Percentiles rank a stretch among this genome's conserved stretches.
These are phyloP conservation scores for Apiospora kogelbergensis DNA, from an alignment of 2,329 filamentous ascomycete species.

Conservation along the genomic window DNA sequence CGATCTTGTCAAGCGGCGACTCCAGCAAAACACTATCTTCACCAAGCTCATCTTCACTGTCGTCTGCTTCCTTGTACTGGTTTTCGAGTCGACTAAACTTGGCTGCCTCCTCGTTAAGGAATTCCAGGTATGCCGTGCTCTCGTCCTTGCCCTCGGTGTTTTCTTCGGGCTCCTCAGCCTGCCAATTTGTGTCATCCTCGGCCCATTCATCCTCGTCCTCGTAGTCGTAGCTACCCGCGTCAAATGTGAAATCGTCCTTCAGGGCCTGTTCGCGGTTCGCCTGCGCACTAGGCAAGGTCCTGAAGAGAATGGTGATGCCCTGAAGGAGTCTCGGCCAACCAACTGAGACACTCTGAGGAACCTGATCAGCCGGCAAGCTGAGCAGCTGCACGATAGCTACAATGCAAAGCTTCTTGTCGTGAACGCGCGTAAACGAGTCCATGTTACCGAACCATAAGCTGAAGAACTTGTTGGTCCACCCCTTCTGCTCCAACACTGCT, in stretches of 20 bases:
- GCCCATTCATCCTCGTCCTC: conserved; percentile 80
- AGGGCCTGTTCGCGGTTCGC: conserved; percentile 92
- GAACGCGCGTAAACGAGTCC: conserved; percentile 86
- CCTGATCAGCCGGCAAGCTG: conserved; percentile 74
- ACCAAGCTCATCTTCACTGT: conserved; percentile 83
- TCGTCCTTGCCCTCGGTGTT: conserved; percentile 76
- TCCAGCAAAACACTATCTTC: conserved; percentile 93
- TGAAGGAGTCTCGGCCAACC: conserved; percentile 90
- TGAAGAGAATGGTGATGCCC: conserved; percentile 88
- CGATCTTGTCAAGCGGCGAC: conserved; percentile 90
- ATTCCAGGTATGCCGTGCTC: conserved; percentile 91
- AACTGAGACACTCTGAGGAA: conserved; percentile 88
- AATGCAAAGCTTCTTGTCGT: conserved; percentile 98
- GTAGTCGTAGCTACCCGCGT: conserved; percentile 58
- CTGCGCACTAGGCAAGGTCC: conserved; percentile 81
- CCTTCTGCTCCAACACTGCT: conserved; percentile 83
- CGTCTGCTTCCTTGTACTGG: conserved; percentile 46
- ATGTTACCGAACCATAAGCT: conserved; percentile 98
- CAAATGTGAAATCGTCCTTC: conserved; percentile 79
- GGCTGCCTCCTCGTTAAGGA: conserved; percentile 90
- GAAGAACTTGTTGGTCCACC: conserved; percentile 99
- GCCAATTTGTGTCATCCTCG: conserved; percentile 81
- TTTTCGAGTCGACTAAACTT: conserved; percentile 71
- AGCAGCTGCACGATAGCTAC: conserved; percentile 87
- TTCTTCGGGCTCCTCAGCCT: conserved; percentile 67